Conservation (phyloP, 2,329 filamentous ascomycete genomes). For the Albifimbria verrucaria region DNA sequence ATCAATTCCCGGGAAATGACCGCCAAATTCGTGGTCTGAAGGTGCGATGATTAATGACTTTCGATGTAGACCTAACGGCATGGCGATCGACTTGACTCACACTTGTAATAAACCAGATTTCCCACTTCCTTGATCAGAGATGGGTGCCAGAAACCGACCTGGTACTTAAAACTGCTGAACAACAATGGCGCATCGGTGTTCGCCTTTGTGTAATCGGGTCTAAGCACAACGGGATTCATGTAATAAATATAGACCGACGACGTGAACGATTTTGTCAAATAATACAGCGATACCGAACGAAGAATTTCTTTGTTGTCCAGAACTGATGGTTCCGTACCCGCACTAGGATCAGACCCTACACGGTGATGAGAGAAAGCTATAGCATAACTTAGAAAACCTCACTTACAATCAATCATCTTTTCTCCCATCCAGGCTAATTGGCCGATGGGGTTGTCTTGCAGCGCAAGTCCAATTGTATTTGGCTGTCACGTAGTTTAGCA, state of each 20-base stretch:
- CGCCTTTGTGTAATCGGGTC: neutral
- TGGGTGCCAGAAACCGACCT: neutral
- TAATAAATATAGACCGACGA: neutral
- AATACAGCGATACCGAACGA: neutral
- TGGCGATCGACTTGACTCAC: neutral
- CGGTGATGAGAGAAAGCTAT: neutral
- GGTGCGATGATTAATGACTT: neutral
- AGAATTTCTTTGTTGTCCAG: neutral
- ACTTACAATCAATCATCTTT: slow-evolving; percentile 25
- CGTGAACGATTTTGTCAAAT: neutral
- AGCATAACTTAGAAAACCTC: neutral
- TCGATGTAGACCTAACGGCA: neutral
- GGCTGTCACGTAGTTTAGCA: slow-evolving; percentile 18
- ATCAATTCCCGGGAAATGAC: neutral
- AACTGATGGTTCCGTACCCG: neutral
- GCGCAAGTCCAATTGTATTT: slow-evolving; percentile 37
- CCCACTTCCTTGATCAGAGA: neutral
- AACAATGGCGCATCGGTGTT: neutral
- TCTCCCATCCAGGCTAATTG: slow-evolving; percentile 41
- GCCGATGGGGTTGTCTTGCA: slow-evolving; percentile 39
- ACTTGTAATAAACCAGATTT: neutral
- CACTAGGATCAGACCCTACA: neutral
- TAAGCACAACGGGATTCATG: neutral
- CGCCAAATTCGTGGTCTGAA: neutral
- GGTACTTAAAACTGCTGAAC: neutral